Conservation (phyloP, 176 grass and related monocot genomes). For the Carex pumila region DNA sequence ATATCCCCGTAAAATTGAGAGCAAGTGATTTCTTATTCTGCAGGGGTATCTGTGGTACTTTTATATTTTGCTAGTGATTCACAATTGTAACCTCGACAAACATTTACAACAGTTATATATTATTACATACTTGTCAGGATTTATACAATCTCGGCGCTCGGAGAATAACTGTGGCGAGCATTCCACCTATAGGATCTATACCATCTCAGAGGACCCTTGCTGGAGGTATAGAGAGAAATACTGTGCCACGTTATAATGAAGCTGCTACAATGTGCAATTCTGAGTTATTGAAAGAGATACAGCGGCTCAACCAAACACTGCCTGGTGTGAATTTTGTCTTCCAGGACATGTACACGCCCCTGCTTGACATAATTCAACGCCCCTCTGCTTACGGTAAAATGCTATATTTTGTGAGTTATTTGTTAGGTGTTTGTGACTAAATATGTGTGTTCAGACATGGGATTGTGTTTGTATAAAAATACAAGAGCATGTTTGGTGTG, state of each 20-base stretch:
- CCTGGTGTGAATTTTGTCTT: constrained; percentile 42
- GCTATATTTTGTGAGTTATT: background rate
- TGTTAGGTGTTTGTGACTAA: background rate
- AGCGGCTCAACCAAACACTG: constrained; percentile 49
- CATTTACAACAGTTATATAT: background rate
- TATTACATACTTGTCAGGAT: constrained; percentile 40
- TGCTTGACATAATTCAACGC: constrained; percentile 60
- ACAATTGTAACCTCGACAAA: background rate
- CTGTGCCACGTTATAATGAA: constrained; percentile 66
- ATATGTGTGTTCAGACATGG: background rate
- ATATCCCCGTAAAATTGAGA: background rate
- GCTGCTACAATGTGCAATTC: constrained; percentile 51
- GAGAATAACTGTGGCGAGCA: constrained; percentile 33
- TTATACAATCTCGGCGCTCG: constrained; percentile 43
- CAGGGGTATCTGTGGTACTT: background rate
- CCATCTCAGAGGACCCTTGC: constrained; percentile 78
- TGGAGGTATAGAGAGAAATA: constrained; percentile 55
- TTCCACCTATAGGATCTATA: constrained; percentile 70
- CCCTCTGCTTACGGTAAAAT: constrained; percentile 52
- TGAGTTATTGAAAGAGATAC: constrained; percentile 48
- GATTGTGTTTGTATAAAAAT: background rate
- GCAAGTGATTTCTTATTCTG: background rate
- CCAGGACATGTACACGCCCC: constrained; percentile 53
- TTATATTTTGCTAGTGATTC: background rate
- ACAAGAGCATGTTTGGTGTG: background rate